Percentiles rank a stretch among this genome's conserved stretches.
Evolutionary conservation across 495 filamentous ascomycete species (phyloP).

Genomic region (Patellaria atrata): DNA sequence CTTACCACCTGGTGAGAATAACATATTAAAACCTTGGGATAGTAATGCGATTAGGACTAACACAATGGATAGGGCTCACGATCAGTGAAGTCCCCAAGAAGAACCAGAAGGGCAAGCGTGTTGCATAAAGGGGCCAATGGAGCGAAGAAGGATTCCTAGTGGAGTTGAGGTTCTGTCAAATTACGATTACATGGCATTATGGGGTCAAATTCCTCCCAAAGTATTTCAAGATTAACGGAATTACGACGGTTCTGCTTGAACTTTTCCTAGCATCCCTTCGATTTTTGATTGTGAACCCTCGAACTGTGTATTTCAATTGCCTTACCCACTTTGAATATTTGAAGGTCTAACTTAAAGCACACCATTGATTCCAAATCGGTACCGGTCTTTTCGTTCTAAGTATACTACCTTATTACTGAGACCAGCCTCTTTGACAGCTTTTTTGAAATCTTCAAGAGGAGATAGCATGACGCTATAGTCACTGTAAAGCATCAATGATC

Average conservation of each 20-base stretch:
- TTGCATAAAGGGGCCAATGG: no score
- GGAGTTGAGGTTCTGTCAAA: no score
- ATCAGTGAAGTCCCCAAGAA: constrained; percentile 67
- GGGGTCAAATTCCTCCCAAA: no score
- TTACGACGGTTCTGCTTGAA: no score
- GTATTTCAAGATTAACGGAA: no score
- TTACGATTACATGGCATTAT: no score
- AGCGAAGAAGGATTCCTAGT: no score
- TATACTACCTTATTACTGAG: constrained; percentile 41
- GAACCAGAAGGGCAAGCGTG: constrained; percentile 45
- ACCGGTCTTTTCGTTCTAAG: constrained; percentile 47
- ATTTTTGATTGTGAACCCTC: no score
- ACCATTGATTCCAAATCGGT: constrained; percentile 36
- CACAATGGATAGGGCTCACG: constrained; percentile 41
- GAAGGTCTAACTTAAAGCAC: no score
- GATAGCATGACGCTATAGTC: constrained; percentile 51
- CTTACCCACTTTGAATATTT: no score
- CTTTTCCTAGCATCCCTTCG: no score
- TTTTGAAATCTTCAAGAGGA: constrained; percentile 45
- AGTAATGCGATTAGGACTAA: constrained; percentile 18
- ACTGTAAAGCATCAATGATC: constrained; percentile 9
- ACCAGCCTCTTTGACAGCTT: constrained; percentile 38
- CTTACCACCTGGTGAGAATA: constrained; percentile 75
- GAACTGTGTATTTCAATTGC: no score
- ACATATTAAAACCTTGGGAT: neutral